Evolutionary conservation across 1,139 yeast genomes (phyloP), one percentile per base, ranked within the genome.

Genomic region (Blastobotrys serpentis): DNA sequence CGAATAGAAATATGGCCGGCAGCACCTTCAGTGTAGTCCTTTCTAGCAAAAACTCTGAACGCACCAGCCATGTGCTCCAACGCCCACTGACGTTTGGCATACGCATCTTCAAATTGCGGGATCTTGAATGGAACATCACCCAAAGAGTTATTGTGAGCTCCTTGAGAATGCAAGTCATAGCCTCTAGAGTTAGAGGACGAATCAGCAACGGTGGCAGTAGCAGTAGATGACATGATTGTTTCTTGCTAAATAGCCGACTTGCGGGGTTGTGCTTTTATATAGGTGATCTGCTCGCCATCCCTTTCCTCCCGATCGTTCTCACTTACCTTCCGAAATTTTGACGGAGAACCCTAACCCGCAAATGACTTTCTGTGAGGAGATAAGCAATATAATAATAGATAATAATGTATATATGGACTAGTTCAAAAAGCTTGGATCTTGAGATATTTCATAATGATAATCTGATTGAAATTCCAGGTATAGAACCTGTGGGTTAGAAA

Each of bases 1-100:
- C 90, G 75, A 11, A 86, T 75, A 2, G 90, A 82, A 47, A 86
- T 84, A 62, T 86, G 95, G 26, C 95, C 95, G 0, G 95, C 88
- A 17, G 80, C 66, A 8, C 95, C 95, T 64, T 84, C 87, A n/a
- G 81, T 73, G 65, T 71, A 86, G 10, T 86, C 87, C 56, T 77
- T 78, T 56, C 92, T 75, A 5, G 86, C 86, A 65, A 86, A 84
- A 1, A 83, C 79, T 51, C 95, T 74, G 69, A 86, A 86, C 0
- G 90, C 90, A 14, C 82, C 90, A 1, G 95, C 95, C 82, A 84
- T 78, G 60, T 86, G 94, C 63, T 85, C 79, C 50, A 79, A 70
- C 57, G 79, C 69, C 84, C 85, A 83, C 62, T 75, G 69, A 50
- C 90, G 72, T 61, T 84, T 75, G 43, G 72, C 74, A 33, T 67